phyloP scores from a whole-genome alignment of 2,329 filamentous ascomycete genomes.

The Dactylellina drechsleri region DNA sequence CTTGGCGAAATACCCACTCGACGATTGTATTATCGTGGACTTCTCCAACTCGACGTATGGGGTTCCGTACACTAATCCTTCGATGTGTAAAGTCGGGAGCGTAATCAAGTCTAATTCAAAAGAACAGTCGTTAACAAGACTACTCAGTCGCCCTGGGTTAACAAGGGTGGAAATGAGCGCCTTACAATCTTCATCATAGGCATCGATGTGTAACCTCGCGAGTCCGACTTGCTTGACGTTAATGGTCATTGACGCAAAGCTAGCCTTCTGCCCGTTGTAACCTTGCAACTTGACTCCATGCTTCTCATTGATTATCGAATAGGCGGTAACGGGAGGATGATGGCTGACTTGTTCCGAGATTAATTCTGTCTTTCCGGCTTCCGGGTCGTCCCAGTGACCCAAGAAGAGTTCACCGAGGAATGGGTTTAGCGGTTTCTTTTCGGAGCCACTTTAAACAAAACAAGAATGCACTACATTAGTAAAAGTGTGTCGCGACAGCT shows the following conservation, averaged over 20 bases:
- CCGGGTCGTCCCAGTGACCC: constrained; percentile 82
- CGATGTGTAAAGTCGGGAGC: constrained; percentile 89
- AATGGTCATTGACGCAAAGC: constrained; percentile 85
- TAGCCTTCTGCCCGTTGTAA: constrained; percentile 96
- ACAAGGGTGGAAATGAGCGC: background rate
- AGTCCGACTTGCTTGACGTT: constrained; percentile 95
- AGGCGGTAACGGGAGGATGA: constrained; percentile 93
- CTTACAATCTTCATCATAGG: constrained; percentile 64
- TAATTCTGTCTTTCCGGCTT: constrained; percentile 81
- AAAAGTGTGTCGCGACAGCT: background rate
- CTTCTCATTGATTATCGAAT: constrained; percentile 86
- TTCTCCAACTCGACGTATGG: constrained; percentile 93
- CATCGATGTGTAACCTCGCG: constrained; percentile 69
- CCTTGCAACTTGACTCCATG: constrained; percentile 83
- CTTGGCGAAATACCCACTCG: constrained; percentile 84
- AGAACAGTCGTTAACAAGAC: background rate
- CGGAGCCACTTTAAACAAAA: constrained; percentile 61
- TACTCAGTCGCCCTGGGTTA: background rate
- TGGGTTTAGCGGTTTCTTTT: constrained; percentile 98
- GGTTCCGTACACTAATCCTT: constrained; percentile 84
- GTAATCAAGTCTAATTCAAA: constrained; percentile 77
- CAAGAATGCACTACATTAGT: background rate
- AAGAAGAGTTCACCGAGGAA: constrained; percentile 95
- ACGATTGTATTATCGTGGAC: constrained; percentile 84
- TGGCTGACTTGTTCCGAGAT: constrained; percentile 96